phyloP scores from a whole-genome alignment of 257 asterid species.

The Buddleja alternifolia region DNA sequence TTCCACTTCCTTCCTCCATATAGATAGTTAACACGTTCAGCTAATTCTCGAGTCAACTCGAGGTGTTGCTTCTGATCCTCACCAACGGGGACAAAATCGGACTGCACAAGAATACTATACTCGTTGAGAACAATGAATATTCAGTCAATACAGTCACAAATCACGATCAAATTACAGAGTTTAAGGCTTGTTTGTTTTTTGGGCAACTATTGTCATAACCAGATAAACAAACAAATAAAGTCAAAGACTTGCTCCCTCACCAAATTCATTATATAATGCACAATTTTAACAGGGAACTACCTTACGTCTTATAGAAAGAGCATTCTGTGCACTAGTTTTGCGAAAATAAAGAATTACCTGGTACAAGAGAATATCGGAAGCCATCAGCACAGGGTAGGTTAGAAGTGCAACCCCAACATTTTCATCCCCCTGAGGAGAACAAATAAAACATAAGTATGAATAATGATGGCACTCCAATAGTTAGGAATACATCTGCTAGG shows the following conservation, averaged over 20 bases:
- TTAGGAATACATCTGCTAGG: constrained; percentile 7
- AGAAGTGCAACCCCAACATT: constrained; percentile 95
- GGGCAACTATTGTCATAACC: constrained; percentile 10
- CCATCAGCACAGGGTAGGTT: constrained; percentile 96
- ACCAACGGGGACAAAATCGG: constrained; percentile 97
- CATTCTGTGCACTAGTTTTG: background rate
- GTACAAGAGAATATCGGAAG: constrained; percentile 93
- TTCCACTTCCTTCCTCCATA: constrained; percentile 98
- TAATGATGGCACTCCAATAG: background rate
- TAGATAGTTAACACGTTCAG: constrained; percentile 83
- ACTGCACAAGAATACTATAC: constrained; percentile 63
- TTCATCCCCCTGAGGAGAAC: constrained; percentile 76
- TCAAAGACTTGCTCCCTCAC: constrained; percentile 4
- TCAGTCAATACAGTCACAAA: constrained; percentile 34
- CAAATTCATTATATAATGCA: constrained; percentile 1
- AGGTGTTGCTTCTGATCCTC: constrained; percentile 99
- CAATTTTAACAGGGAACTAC: constrained; percentile 6
- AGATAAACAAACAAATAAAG: constrained; percentile 22
- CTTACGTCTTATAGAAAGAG: constrained; percentile 15
- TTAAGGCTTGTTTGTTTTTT: background rate
- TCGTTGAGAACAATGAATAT: constrained; percentile 42
- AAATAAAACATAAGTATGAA: constrained; percentile 4
- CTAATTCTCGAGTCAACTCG: constrained; percentile 92
- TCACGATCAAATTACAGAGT: constrained; percentile 13
- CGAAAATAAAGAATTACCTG: constrained; percentile 56